Base-by-base conservation (phyloP, 305 asterid species). In the Galium porrigens region DNA sequence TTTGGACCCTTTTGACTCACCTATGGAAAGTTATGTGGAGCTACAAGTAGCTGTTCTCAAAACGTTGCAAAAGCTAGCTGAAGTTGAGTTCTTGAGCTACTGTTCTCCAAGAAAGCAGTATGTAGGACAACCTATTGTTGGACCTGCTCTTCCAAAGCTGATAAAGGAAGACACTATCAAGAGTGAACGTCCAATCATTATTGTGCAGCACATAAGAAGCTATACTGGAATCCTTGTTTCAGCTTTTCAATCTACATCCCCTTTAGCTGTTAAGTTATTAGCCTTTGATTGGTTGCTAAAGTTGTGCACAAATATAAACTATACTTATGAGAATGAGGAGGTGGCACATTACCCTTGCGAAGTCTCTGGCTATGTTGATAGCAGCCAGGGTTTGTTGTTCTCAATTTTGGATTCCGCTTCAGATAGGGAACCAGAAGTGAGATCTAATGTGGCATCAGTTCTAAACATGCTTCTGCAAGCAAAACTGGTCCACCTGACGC, bases 401-500 rank as follows among this genome's bases (percentile, higher is more conserved):
- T 81, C 94, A 12, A 74, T 80, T 69, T 78, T 87, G 82, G 70
- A 70, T 70, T 95, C 87, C 66, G 94, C 96, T 68, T 90, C 90
- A 66, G 96, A 94, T 61, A 80, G 85, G 76, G 99, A 89, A 84
- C 91, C 90, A 39, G 85, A 85, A 78, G 91, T 89, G 67, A 85
- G 99, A 76, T 78, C 77, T 72, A 84, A 76, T 54, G 97, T 94
- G 64, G 86, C 89, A 69, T 73, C 75, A 25, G 86, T 84, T 68
- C 76, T 94, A 71, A 90, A 82, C 80, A 79, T 82, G 81, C 86
- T 89, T 71, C 68, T 94, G 84, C 79, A 70, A 75, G 95, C 96
- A 72, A 94, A 89, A 81, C 70, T 94, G 70, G 73, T 89, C 81
- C 95, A 89, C 69, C 96, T 92, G 39, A 72, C 79, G 66, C 92